Base-by-base conservation (phyloP, 1,284 basidiomycete species). In the Cryptococcus maquisensis region DNA sequence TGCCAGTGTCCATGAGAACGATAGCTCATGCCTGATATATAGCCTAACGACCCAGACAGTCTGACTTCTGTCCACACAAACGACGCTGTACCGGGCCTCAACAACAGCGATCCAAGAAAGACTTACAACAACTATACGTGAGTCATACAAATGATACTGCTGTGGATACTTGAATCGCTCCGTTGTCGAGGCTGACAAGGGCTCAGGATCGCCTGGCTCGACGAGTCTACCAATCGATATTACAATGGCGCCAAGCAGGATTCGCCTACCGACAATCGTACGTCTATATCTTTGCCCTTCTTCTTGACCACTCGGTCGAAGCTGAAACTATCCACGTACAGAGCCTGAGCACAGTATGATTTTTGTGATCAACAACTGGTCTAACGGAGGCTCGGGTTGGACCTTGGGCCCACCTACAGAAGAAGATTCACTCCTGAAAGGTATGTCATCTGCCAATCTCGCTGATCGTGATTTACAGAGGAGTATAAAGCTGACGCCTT, bases 301-400 rank as follows among this genome's bases (percentile, higher is more conserved):
- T 26, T n/a, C n/a, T n/a, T n/a, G n/a, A n/a, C n/a, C n/a, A n/a
- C n/a, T n/a, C n/a, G n/a, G n/a, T n/a, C 23, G 23, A 46, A 48
- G 18, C 39, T 36, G 9, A 49, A 8, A 7, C 20, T n/a, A 18
- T 36, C 13, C 16, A 7, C 38, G 13, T 37, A 16, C 12, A 47
- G 45, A 23, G 37, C 21, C 26, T 24, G 18, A 18, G 21, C 23
- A 51, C 12, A 35, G 10, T 35, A 41, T 51, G 28, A 36, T 21
- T 10, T 35, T 57, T 38, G 21, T 57, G 43, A 40, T 63, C 54
- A 47, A 49, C 44, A 43, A 57, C 21, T 54, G 56, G 49, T 47
- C 49, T n/a, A 55, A 58, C 39, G 46, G 46, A 8, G 28, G 13
- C 9, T 24, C 43, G 21, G 47, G 56, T 15, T 55, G 49, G 56